A percentile compares a stretch with the other conserved stretches of the same genome.
Conservation (phyloP, 2,329 filamentous ascomycete species). For the Fusarium metavorans region DNA sequence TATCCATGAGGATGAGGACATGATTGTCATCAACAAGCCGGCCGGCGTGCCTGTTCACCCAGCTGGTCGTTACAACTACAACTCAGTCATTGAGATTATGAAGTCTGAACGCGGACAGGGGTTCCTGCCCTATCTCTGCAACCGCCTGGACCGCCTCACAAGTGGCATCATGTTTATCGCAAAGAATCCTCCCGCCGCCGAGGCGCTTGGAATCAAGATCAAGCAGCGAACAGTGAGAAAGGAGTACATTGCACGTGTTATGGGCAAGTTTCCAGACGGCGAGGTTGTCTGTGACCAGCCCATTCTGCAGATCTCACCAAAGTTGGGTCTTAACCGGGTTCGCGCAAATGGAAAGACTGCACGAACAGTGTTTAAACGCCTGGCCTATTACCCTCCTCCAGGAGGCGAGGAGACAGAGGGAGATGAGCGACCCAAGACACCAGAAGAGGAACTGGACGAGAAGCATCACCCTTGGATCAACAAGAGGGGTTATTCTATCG, state of each 20-base stretch:
- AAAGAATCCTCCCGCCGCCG: constrained; percentile 85
- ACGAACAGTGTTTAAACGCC: constrained; percentile 87
- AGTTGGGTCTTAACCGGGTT: constrained; percentile 94
- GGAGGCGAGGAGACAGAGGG: constrained; percentile 34
- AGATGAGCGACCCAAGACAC: constrained; percentile 42
- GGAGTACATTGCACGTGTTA: constrained; percentile 93
- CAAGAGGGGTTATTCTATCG: constrained; percentile 90
- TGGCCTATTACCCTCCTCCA: constrained; percentile 87
- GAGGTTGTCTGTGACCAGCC: constrained; percentile 94
- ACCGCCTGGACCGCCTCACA: constrained; percentile 92
- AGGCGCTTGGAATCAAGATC: constrained; percentile 81
- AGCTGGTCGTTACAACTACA: constrained; percentile 94
- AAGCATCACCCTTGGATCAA: constrained; percentile 57
- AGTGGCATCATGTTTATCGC: constrained; percentile 99
- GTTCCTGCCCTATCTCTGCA: constrained; percentile 78
- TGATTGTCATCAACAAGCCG: constrained; percentile 98
- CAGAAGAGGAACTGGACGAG: constrained; percentile 36
- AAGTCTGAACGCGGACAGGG: constrained; percentile 74
- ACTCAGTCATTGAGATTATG: constrained; percentile 94
- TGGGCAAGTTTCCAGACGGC: constrained; percentile 90
- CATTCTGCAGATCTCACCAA: constrained; percentile 93
- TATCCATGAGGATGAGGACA: constrained; percentile 90
- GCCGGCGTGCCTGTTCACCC: constrained; percentile 95
- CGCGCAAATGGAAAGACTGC: constrained; percentile 92
- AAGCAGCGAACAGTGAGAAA: constrained; percentile 86